Conservation (phyloP, 2,329 filamentous ascomycete species). For the Xylaria sp. region DNA sequence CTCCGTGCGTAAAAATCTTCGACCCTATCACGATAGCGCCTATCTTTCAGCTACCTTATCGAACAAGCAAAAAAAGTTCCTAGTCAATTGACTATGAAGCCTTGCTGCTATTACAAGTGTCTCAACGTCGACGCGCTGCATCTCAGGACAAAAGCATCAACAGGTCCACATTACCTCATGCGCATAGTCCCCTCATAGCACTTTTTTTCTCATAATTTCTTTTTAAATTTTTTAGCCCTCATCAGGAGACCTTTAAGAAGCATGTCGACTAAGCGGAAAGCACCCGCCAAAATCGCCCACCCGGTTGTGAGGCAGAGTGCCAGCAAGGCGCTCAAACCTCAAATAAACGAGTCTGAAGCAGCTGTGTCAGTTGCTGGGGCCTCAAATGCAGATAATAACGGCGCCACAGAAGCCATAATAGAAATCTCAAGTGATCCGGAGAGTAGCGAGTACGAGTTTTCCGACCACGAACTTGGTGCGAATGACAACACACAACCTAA, state of each 20-base stretch:
- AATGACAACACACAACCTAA: slow-evolving; percentile 24
- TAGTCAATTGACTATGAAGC: slow-evolving; percentile 20
- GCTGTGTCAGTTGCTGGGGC: slow-evolving; percentile 60
- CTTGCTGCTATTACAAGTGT: slow-evolving; percentile 15
- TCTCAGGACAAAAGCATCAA: slow-evolving; percentile 21
- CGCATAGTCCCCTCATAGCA: neutral
- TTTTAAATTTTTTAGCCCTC: neutral
- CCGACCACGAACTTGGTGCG: slow-evolving; percentile 56
- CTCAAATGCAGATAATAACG: slow-evolving; percentile 51
- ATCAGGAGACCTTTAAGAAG: slow-evolving; percentile 5
- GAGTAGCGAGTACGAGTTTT: slow-evolving; percentile 59
- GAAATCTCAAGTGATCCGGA: slow-evolving; percentile 68
- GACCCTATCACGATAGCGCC: slow-evolving; percentile 34
- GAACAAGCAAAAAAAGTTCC: slow-evolving; percentile 39
- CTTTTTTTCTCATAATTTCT: neutral
- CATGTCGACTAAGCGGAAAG: slow-evolving; percentile 73
- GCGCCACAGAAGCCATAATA: slow-evolving; percentile 56
- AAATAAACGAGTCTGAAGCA: slow-evolving; percentile 69
- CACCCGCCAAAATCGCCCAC: slow-evolving; percentile 65
- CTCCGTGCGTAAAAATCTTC: slow-evolving; percentile 36
- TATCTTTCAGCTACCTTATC: slow-evolving; percentile 31
- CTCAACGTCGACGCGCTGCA: slow-evolving; percentile 11
- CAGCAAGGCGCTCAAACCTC: slow-evolving; percentile 60
- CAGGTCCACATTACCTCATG: slow-evolving; percentile 1
- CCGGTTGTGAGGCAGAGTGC: slow-evolving; percentile 66